Conservation (phyloP, 495 filamentous ascomycete species). For the Penicillium parvum region DNA sequence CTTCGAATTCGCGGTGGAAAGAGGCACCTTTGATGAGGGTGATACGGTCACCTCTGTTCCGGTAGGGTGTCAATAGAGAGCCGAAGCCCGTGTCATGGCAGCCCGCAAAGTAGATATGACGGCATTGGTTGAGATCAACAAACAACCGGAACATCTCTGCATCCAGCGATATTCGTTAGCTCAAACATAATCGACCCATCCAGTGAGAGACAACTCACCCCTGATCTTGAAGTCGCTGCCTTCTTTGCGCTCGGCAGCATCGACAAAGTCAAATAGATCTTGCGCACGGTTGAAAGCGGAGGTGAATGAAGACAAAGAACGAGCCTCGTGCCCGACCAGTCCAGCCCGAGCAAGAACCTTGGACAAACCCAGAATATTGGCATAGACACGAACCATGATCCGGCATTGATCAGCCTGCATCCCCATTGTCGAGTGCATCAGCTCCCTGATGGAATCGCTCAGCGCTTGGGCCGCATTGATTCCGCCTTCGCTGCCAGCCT, state of each 20-base stretch:
- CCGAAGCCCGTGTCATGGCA: conserved; percentile 61
- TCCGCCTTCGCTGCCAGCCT: conserved; percentile 52
- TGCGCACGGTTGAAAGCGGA: conserved; percentile 56
- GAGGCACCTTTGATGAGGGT: conserved; percentile 48
- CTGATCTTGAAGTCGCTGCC: conserved; percentile 58
- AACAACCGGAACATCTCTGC: conserved; percentile 55
- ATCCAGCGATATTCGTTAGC: conserved; percentile 3
- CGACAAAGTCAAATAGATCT: conserved; percentile 57
- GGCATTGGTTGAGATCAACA: conserved; percentile 57
- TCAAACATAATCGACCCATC: not conserved
- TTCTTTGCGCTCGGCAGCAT: conserved; percentile 58
- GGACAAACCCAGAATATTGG: conserved; percentile 53
- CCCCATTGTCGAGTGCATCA: conserved; percentile 42
- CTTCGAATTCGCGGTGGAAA: conserved; percentile 35
- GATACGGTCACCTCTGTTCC: conserved; percentile 41
- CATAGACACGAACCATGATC: conserved; percentile 58
- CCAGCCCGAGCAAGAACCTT: conserved; percentile 45
- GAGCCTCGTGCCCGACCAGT: conserved; percentile 46
- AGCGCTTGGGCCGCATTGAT: conserved; percentile 51
- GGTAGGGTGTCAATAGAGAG: conserved; percentile 50
- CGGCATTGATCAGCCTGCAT: conserved; percentile 48
- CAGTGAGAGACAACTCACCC: conserved; percentile 29
- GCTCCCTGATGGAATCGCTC: conserved; percentile 44
- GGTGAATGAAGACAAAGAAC: conserved; percentile 51
- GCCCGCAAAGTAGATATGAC: conserved; percentile 61